Evolutionary conservation across 495 filamentous ascomycete genomes (phyloP), one percentile per base, ranked within the genome.

Genomic region (Xanthoparmelia taractica): DNA sequence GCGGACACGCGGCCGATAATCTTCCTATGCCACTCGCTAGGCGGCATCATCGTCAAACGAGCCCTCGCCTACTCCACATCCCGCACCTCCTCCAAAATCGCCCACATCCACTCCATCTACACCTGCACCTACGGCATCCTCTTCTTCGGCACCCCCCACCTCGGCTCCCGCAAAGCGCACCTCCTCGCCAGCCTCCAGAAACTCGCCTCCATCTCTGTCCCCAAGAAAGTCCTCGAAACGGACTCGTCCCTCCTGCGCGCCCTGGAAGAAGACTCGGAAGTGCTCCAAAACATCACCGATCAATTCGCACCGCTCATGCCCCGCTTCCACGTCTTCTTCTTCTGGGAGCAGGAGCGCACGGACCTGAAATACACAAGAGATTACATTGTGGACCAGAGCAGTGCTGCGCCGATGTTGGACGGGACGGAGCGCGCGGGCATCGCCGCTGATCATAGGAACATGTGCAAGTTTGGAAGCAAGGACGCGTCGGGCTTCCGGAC

Each of bases 321-420:
- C 27, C 68, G 71, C 34, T 77, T 78, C 65, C 69, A 64, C 13
- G 65, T 78, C 31, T 75, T 68, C 65, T 75, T 75, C 67, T 75
- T 79, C 65, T 78, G 77, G 77, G 77, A 79, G 60, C 75, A 78
- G 59, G 67, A 70, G 57, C 72, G 71, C 43, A 76, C 71, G 17
- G 67, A 76, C 63, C 52, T 76, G 29, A 70, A 70, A 41, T 72
- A 60, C 36, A 69, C 60, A 27, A 33, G 52, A 13, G 65, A 69
- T 38, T 69, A 69, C 33, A 47, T 70, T 17, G 68, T 70, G 0
- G 57, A 70, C 20, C 63, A 70, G 40, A 56, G 52, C 18, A 65
- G 55, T 27, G 68, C 68, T 2, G 66, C 66, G n/a, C 68, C 66
- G 4, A 67, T 68, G n/a, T 33, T 68, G 12, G 63, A 63, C 33